These are phyloP conservation scores for Linanthus parryae DNA, from an alignment of 148 eudicot species.

Conservation along the genomic window DNA sequence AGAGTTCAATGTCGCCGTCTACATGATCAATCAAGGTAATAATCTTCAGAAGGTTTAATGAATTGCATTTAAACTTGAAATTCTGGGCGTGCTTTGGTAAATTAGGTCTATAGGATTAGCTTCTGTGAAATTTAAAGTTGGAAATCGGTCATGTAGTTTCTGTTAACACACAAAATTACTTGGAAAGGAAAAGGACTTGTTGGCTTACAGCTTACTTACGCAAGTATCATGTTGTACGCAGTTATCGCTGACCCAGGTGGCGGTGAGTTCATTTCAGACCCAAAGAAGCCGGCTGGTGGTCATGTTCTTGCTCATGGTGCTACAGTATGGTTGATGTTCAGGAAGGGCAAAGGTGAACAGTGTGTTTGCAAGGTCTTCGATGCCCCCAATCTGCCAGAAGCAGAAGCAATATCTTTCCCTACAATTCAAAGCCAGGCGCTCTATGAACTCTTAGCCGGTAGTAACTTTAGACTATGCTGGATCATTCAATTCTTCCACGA, in stretches of 20 bases:
- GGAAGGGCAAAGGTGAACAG: slow-evolving; percentile 95
- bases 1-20: slow-evolving; percentile 82
- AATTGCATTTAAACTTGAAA: too few species aligned
- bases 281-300: slow-evolving; percentile 96
- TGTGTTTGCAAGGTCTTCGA: slow-evolving; percentile 91
- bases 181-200: too few species aligned
- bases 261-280: slow-evolving; percentile 79
- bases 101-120: too few species aligned
- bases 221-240: slow-evolving; percentile 30
- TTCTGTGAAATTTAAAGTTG: too few species aligned
- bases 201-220: not conserved
- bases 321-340: slow-evolving; percentile 81
- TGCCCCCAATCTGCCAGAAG: slow-evolving; percentile 91
- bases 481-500: not conserved
- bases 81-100: too few species aligned
- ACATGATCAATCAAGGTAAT: slow-evolving; percentile 82
- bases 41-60: too few species aligned
- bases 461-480: not conserved
- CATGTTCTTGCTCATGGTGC: slow-evolving; percentile 95
- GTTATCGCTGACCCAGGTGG: slow-evolving; percentile 92
- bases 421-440: slow-evolving; percentile 79
- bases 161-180: too few species aligned
- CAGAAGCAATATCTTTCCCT: slow-evolving; percentile 96
- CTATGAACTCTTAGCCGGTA: slow-evolving; percentile 10
- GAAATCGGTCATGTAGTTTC: too few species aligned